Conservation (phyloP, 805 yeast genomes). For the Scheffersomyces lignosus region DNA sequence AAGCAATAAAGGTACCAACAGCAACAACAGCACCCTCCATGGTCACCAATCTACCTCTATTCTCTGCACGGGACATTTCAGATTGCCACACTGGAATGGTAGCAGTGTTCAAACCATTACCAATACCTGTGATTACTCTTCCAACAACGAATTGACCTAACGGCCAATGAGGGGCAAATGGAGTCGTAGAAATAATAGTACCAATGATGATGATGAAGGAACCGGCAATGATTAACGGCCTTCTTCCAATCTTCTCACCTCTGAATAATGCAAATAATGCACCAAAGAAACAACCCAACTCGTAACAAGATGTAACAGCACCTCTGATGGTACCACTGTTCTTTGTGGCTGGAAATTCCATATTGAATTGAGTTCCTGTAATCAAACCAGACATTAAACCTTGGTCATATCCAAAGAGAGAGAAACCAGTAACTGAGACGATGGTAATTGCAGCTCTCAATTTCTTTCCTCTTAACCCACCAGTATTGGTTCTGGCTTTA, state of each 20-base stretch:
- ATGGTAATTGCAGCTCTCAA: constrained; percentile 30
- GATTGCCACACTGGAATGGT: constrained; percentile 50
- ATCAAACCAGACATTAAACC: constrained; percentile 47
- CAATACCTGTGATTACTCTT: constrained; percentile 48
- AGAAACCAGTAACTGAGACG: constrained; percentile 30
- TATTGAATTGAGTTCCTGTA: constrained; percentile 37
- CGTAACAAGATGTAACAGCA: constrained; percentile 30
- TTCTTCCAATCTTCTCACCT: constrained; percentile 45
- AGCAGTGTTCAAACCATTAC: constrained; percentile 45
- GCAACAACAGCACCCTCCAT: constrained; percentile 51
- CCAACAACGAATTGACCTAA: constrained; percentile 45
- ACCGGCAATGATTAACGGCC: constrained; percentile 39
- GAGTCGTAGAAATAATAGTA: constrained; percentile 36
- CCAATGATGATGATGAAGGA: constrained; percentile 42
- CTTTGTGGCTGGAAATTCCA: constrained; percentile 40
- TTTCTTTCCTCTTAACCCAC: constrained; percentile 56
- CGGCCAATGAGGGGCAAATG: constrained; percentile 40
- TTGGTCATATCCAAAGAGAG: constrained; percentile 36
- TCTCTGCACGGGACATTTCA: constrained; percentile 45
- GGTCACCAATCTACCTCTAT: constrained; percentile 39
- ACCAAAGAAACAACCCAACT: constrained; percentile 43
- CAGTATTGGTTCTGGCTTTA: constrained; percentile 47
- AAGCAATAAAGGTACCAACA: constrained; percentile 48
- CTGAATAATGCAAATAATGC: constrained; percentile 40
- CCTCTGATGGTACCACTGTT: constrained; percentile 27